Evolutionary conservation across 202 grass and related monocot genomes (phyloP).

Genomic region (Miscanthus sacchariflorus): DNA sequence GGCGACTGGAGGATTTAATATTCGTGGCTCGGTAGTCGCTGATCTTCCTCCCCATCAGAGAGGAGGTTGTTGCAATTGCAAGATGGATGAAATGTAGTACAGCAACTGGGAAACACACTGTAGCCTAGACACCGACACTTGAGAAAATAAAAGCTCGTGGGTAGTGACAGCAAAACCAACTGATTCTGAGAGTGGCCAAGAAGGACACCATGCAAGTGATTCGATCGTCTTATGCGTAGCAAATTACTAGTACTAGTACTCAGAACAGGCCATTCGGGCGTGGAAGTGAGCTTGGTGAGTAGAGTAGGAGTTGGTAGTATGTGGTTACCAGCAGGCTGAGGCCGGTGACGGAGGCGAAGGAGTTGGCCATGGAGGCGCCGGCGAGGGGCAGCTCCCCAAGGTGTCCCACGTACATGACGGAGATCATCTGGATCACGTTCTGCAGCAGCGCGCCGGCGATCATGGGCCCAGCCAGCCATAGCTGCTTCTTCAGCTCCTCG

Average conservation of each 20-base stretch:
- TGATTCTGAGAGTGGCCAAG: not conserved
- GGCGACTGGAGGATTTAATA: not conserved
- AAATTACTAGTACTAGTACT: not conserved
- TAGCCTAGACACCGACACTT: not conserved
- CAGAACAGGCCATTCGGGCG: not conserved
- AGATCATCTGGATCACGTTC: conserved; percentile 72
- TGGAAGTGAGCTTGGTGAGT: not conserved
- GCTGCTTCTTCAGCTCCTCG: conserved; percentile 57
- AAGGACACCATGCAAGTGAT: not conserved
- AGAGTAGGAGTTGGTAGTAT: not conserved
- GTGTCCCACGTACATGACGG: conserved; percentile 71
- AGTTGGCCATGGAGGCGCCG: conserved; percentile 70
- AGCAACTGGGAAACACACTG: too few species aligned
- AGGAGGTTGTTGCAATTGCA: too few species aligned
- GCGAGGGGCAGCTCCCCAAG: conserved; percentile 65
- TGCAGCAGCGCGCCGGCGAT: conserved; percentile 60
- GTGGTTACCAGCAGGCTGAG: conserved; percentile 56
- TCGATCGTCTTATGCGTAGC: not conserved
- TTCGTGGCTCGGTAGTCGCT: not conserved
- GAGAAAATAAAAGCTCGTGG: not conserved
- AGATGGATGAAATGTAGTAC: too few species aligned
- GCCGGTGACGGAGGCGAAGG: conserved; percentile 64
- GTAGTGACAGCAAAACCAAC: not conserved
- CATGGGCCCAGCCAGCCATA: conserved; percentile 59
- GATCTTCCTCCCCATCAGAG: not conserved